Evolutionary conservation across 768 basidiomycete species (phyloP).

Genomic region (Boletus rex-veris): DNA sequence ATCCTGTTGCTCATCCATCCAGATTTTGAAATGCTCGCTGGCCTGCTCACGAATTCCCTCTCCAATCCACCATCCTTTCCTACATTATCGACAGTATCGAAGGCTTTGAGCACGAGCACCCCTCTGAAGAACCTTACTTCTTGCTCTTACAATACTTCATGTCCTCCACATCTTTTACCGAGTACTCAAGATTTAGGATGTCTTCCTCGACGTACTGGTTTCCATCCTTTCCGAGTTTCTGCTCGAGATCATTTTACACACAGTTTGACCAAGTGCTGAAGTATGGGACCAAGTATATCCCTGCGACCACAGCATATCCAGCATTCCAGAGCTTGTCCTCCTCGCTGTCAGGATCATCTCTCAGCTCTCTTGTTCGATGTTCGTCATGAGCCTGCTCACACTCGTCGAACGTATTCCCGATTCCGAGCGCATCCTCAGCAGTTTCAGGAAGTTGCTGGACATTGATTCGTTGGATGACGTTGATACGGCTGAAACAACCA

Average conservation of each 20-base stretch:
- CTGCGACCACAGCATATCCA: constrained; percentile 75
- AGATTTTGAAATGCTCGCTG: constrained; percentile 81
- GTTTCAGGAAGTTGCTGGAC: constrained; percentile 66
- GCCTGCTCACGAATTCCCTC: constrained; percentile 66
- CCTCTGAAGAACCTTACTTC: constrained; percentile 69
- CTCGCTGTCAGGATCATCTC: constrained; percentile 77
- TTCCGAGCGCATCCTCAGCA: constrained; percentile 79
- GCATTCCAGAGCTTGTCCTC: constrained; percentile 64
- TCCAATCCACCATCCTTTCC: constrained; percentile 72
- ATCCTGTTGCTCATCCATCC: constrained; percentile 70
- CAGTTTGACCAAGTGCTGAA: constrained; percentile 75
- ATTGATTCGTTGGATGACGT: constrained; percentile 62
- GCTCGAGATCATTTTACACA: constrained; percentile 66
- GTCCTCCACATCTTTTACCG: constrained; percentile 79
- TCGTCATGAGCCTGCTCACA: constrained; percentile 70
- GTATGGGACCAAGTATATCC: constrained; percentile 67
- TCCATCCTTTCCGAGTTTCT: constrained; percentile 67
- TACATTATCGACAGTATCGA: constrained; percentile 80
- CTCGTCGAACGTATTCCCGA: constrained; percentile 78
- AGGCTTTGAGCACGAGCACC: constrained; percentile 67
- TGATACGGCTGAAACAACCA: constrained; percentile 52
- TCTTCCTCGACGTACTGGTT: constrained; percentile 85
- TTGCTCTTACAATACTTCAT: constrained; percentile 70
- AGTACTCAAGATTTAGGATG: constrained; percentile 78
- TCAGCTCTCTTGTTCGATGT: constrained; percentile 59